Percentiles rank a stretch among this genome's conserved stretches.
Conservation (phyloP, 352 stramenopile genomes). For the Thalassiosira delicatula region DNA sequence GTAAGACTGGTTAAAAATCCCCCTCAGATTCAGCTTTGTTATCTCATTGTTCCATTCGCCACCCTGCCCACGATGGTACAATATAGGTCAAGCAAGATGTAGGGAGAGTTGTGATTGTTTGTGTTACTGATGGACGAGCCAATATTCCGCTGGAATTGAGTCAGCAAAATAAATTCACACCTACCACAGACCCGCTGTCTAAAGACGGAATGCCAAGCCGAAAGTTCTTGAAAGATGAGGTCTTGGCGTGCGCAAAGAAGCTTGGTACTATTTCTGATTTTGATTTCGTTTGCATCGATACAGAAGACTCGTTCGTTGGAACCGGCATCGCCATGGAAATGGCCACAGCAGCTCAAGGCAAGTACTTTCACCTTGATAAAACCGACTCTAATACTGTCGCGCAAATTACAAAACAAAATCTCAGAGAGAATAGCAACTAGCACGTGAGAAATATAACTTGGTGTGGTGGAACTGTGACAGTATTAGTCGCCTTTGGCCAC, state of each 20-base stretch:
- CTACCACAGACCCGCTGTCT: slow-evolving; percentile 38
- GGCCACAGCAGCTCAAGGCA: slow-evolving; percentile 65
- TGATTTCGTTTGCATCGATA: slow-evolving; percentile 80
- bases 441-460: neutral
- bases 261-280: slow-evolving; percentile 66
- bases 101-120: slow-evolving; percentile 71
- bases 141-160: slow-evolving; percentile 80
- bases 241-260: slow-evolving; percentile 70
- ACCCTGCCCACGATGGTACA: too few relatives aligned
- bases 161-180: slow-evolving; percentile 53
- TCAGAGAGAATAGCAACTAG: neutral
- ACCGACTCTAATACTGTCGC: slow-evolving; percentile 20
- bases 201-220: slow-evolving; percentile 75
- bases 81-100: slow-evolving; percentile 77
- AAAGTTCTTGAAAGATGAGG: slow-evolving; percentile 80
- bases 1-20: too few relatives aligned
- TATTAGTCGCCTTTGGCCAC: too few relatives aligned
- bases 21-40: too few relatives aligned
- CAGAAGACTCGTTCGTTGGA: slow-evolving; percentile 81
- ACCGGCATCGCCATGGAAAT: slow-evolving; percentile 83
- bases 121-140: slow-evolving; percentile 80
- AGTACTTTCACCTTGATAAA: slow-evolving; percentile 69
- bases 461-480: too few relatives aligned
- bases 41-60: too few relatives aligned
- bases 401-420: slow-evolving; percentile 4